Conservation (phyloP, 805 yeast species). For the Candida odintsovae region DNA sequence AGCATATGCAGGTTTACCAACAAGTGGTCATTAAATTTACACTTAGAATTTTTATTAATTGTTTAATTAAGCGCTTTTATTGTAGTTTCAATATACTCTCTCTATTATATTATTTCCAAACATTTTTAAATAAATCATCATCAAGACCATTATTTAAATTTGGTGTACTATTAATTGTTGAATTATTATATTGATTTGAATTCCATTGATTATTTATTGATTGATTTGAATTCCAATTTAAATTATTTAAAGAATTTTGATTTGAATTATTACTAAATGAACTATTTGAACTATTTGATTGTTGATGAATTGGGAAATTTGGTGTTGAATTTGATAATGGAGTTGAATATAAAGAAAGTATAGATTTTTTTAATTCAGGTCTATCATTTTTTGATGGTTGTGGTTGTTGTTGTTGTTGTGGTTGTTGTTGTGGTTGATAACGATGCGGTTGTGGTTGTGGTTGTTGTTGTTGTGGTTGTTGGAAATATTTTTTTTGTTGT, state of each 20-base stretch:
- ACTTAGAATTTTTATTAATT: too few relatives aligned
- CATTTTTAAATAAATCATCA: constrained; percentile 65
- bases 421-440: constrained; percentile 12
- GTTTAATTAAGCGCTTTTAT: too few relatives aligned
- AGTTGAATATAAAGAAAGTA: constrained; percentile 78
- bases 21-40: constrained; percentile 42
- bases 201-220: constrained; percentile 3
- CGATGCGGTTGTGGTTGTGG: not conserved
- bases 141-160: constrained; percentile 31
- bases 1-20: constrained; percentile 90
- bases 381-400: constrained; percentile 30
- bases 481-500: not conserved
- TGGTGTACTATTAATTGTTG: constrained; percentile 4
- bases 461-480: constrained; percentile 5
- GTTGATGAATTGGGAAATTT: constrained; percentile 12
- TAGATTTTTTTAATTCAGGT: constrained; percentile 89
- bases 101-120: constrained; percentile 47
- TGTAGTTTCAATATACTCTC: not conserved
- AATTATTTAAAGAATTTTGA: constrained; percentile 10
- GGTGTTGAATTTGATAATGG: constrained; percentile 28
- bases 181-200: constrained; percentile 32
- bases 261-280: not conserved
- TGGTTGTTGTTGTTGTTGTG: constrained; percentile 5
- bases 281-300: constrained; percentile 8
- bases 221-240: constrained; percentile 11